These are phyloP conservation scores for Candida alai DNA, from an alignment of 805 yeast genomes.

Conservation along the genomic window DNA sequence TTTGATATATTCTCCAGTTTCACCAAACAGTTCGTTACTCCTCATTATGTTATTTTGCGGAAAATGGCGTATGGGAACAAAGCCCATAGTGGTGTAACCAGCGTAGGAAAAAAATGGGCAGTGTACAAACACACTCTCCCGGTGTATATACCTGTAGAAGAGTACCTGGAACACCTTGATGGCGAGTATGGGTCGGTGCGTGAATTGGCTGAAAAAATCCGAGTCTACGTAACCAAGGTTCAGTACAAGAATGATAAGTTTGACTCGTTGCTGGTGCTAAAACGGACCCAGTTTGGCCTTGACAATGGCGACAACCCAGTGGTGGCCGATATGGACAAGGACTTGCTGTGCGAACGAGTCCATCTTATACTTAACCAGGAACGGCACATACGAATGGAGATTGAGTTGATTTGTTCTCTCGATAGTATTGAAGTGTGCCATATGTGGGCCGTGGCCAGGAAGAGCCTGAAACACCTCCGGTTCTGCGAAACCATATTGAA, in stretches of 20 bases:
- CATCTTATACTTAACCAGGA: neutral
- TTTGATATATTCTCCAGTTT: constrained; percentile 39
- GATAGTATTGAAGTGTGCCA: constrained; percentile 12
- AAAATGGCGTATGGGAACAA: constrained; percentile 6
- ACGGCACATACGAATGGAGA: too few relatives aligned
- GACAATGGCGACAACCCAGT: constrained; percentile 5
- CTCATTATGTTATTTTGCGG: constrained; percentile 47
- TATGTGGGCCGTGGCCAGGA: neutral
- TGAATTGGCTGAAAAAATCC: constrained; percentile 20
- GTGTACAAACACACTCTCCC: constrained; percentile 37
- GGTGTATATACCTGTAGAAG: constrained; percentile 23
- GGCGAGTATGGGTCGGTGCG: constrained; percentile 12
- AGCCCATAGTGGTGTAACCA: constrained; percentile 6
- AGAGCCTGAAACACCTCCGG: constrained; percentile 3
- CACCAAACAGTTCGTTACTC: constrained; percentile 25
- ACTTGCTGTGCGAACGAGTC: constrained; percentile 25
- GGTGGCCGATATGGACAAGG: constrained; percentile 17
- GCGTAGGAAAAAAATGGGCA: constrained; percentile 18
- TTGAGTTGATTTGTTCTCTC: constrained; percentile 21
- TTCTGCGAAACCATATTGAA: constrained; percentile 14
- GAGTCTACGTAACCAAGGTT: constrained; percentile 18
- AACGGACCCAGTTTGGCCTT: constrained; percentile 8
- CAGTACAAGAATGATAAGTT: constrained; percentile 33
- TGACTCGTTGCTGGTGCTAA: constrained; percentile 13
- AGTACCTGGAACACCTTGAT: constrained; percentile 12